Percentiles rank a stretch among this genome's conserved stretches.
These are phyloP conservation scores for Heimioporus sp. DNA, from an alignment of 768 basidiomycete genomes.

Conservation along the genomic window DNA sequence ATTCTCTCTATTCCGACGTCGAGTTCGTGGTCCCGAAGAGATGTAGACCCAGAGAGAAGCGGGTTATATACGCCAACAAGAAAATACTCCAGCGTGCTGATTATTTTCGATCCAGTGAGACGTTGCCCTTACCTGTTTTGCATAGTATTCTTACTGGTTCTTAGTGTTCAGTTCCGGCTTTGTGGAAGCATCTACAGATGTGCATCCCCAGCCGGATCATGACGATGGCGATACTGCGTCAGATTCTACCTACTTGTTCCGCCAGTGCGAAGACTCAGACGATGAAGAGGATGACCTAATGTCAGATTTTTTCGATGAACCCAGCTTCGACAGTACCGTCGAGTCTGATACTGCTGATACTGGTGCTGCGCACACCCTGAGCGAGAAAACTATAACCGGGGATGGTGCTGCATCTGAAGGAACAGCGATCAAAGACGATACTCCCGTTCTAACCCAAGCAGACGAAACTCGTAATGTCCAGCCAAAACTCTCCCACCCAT, in stretches of 20 bases:
- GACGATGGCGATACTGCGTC: constrained; percentile 48
- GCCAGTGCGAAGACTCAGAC: constrained; percentile 49
- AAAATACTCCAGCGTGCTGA: constrained; percentile 68
- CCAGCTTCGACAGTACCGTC: constrained; percentile 26
- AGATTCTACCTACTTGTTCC: constrained; percentile 41
- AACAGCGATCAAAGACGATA: neutral
- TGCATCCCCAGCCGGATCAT: constrained; percentile 17
- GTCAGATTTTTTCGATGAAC: constrained; percentile 32
- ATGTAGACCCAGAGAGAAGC: constrained; percentile 34
- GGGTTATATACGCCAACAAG: constrained; percentile 65
- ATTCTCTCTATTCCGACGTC: constrained; percentile 83
- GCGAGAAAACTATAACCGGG: constrained; percentile 6
- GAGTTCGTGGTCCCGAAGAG: constrained; percentile 69
- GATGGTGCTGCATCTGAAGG: constrained; percentile 1
- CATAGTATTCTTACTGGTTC: neutral
- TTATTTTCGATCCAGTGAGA: constrained; percentile 73
- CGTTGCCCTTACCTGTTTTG: neutral
- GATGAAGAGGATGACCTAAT: constrained; percentile 49
- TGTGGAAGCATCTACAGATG: constrained; percentile 49
- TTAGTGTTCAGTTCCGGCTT: constrained; percentile 76
- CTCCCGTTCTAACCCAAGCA: neutral
- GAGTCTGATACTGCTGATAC: constrained; percentile 22
- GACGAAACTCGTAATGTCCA: constrained; percentile 29
- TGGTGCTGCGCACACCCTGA: neutral
- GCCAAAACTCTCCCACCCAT: constrained; percentile 38